Evolutionary conservation across 2,329 filamentous ascomycete genomes (phyloP).

Genomic region (Herpotrichia juniperi): DNA sequence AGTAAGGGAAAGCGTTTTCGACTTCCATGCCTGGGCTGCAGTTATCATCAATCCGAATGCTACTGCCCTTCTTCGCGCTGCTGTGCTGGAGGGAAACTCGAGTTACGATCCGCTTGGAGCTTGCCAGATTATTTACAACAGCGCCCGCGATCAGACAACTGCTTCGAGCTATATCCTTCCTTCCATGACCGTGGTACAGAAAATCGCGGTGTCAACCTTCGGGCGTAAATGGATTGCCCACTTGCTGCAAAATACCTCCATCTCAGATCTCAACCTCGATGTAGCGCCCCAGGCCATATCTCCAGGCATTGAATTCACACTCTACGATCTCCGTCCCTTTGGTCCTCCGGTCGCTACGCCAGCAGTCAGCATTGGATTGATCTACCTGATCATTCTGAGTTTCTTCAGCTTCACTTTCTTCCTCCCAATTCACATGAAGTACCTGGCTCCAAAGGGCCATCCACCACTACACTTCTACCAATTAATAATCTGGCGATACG

Average conservation of each 20-base stretch:
- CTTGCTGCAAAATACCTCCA: slow-evolving; percentile 24
- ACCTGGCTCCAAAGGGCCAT: slow-evolving; percentile 60
- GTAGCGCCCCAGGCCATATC: slow-evolving; percentile 59
- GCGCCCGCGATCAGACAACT: slow-evolving; percentile 63
- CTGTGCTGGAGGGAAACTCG: slow-evolving; percentile 59
- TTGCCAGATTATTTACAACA: slow-evolving; percentile 61
- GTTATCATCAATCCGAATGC: slow-evolving; percentile 68
- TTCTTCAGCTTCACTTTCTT: slow-evolving; percentile 72
- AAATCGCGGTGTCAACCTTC: slow-evolving; percentile 54
- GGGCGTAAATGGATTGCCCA: slow-evolving; percentile 52
- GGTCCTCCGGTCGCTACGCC: slow-evolving; percentile 60
- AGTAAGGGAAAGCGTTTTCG: slow-evolving; percentile 64
- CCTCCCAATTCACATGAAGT: slow-evolving; percentile 66
- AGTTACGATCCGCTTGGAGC: slow-evolving; percentile 67
- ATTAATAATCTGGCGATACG: slow-evolving; percentile 63
- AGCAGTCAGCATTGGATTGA: slow-evolving; percentile 66
- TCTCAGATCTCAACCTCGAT: slow-evolving; percentile 48
- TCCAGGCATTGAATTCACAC: slow-evolving; percentile 62
- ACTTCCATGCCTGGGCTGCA: slow-evolving; percentile 65
- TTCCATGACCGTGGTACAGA: slow-evolving; percentile 54
- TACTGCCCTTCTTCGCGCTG: slow-evolving; percentile 60
- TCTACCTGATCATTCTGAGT: slow-evolving; percentile 70
- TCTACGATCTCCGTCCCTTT: slow-evolving; percentile 66
- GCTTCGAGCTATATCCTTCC: slow-evolving; percentile 60
- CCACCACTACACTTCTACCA: slow-evolving; percentile 64